Evolutionary conservation across 441 rosid genomes (phyloP).

Genomic region (Populus hybrid): DNA sequence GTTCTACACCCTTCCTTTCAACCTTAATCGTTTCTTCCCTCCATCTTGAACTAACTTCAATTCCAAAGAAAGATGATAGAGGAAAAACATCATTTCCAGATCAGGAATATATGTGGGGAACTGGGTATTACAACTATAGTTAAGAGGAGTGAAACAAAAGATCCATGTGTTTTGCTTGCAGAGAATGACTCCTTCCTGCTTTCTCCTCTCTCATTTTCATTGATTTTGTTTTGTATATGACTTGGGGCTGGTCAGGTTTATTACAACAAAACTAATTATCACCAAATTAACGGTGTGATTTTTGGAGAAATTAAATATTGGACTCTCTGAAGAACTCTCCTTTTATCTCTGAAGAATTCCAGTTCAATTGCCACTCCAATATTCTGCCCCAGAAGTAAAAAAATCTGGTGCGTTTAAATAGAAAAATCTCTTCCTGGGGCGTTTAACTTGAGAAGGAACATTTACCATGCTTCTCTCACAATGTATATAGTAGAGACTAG

Average conservation of each 20-base stretch:
- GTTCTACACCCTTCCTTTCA: constrained; percentile 95
- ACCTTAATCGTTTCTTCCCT: constrained; percentile 95
- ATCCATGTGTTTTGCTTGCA: constrained; percentile 17
- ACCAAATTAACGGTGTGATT: background rate
- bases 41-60: constrained; percentile 55
- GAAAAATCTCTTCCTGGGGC: too few species aligned
- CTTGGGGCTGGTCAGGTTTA: background rate
- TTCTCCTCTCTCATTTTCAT: background rate
- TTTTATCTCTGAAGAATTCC: too few species aligned
- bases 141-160: constrained; percentile 10
- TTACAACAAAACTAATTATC: background rate
- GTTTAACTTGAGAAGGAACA: too few species aligned
- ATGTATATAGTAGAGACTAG: too few species aligned
- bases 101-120: constrained; percentile 5
- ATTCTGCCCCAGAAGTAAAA: too few species aligned
- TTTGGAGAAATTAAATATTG: too few species aligned
- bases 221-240: constrained; percentile 5
- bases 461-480: too few species aligned
- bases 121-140: background rate
- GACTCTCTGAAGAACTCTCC: too few species aligned
- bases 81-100: constrained; percentile 53
- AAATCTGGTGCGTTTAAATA: too few species aligned
- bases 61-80: constrained; percentile 11
- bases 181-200: constrained; percentile 24
- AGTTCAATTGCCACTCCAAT: too few species aligned